These are phyloP conservation scores for Opeltia flavorubescens DNA, from an alignment of 495 filamentous ascomycete species.

Conservation along the genomic window DNA sequence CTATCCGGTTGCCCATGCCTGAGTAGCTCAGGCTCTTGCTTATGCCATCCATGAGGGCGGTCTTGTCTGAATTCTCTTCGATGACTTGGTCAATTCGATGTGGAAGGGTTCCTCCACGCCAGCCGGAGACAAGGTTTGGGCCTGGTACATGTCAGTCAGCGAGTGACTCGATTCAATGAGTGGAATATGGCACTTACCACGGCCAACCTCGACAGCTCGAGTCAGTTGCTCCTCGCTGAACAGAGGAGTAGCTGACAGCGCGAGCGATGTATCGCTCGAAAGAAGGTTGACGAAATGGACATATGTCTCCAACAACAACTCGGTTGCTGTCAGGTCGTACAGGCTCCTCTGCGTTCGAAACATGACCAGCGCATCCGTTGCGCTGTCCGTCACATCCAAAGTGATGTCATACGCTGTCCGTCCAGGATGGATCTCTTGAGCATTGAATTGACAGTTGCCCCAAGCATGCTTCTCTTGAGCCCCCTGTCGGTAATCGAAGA, in stretches of 20 bases:
- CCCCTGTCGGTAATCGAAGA: constrained; percentile 27
- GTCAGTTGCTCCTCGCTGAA: constrained; percentile 5
- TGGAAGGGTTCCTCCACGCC: constrained; percentile 6
- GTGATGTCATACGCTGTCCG: constrained; percentile 17
- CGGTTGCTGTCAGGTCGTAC: neutral
- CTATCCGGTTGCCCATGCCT: constrained; percentile 1
- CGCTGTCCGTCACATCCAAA: constrained; percentile 14
- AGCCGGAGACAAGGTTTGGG: constrained; percentile 5
- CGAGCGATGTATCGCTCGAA: neutral
- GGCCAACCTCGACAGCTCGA: constrained; percentile 2
- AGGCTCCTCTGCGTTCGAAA: constrained; percentile 1
- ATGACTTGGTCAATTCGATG: constrained; percentile 7
- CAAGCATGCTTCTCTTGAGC: neutral
- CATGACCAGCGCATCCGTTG: neutral
- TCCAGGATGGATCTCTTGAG: neutral
- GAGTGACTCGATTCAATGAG: constrained; percentile 7
- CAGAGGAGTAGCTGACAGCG: neutral
- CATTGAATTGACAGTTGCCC: constrained; percentile 3
- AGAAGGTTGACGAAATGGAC: constrained; percentile 2
- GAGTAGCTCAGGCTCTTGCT: constrained; percentile 10
- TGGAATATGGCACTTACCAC: constrained; percentile 5
- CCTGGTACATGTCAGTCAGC: constrained; percentile 11
- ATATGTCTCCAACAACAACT: constrained; percentile 6
- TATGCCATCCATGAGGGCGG: constrained; percentile 10
- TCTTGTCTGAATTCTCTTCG: neutral